Base-by-base conservation (phyloP, 179 eudicot species). In the Amaranthus tricolor region DNA sequence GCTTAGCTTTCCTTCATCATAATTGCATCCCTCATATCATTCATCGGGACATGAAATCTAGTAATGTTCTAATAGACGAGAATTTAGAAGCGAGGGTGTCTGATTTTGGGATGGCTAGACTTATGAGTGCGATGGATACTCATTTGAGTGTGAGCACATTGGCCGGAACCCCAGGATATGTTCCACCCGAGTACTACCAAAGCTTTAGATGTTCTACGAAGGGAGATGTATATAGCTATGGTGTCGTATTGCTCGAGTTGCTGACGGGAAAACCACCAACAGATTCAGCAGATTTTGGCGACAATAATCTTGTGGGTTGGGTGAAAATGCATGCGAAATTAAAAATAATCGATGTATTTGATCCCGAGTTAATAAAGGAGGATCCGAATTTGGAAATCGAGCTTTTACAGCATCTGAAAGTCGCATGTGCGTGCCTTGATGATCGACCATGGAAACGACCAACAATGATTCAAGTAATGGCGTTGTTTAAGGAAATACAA, bases 391-490 rank as follows among this genome's bases (percentile, higher is more conserved):
- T 93, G 43, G 91, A 89, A 66, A 80, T 93, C 0, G 99, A 95
- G 85, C 90, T 95, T 19, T 71, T 89, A 17, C 86, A 95, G 44
- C 92, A 93, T 58, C 70, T 93, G 15, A 86, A 87, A 47, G 96
- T 95, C 0, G 99, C 98, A 1, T 82, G 87, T 53, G 89, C 91
- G 11, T 95, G 99, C 79, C 85, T 95, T 65, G 97, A 95, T 44
- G 99, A 95, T 62, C 85, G 98, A 66, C 92, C 91, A 7, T 87
- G 78, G 81, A 82, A 76, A 48, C 84, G 99, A 0, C 99, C 99
- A 3, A 90, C 95, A 0, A 95, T 95, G 97, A 91, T 95, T n/a
- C 94, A 95, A 78, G 99, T 95, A 19, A 84, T 95, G 97, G 96
- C 99, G 0, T 90, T 87, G 97, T 91, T 95, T 78, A 95, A 93